A percentile compares a stretch with the other conserved stretches of the same genome.
phyloP scores from a whole-genome alignment of 441 rosid species.

The Hura crepitans region DNA sequence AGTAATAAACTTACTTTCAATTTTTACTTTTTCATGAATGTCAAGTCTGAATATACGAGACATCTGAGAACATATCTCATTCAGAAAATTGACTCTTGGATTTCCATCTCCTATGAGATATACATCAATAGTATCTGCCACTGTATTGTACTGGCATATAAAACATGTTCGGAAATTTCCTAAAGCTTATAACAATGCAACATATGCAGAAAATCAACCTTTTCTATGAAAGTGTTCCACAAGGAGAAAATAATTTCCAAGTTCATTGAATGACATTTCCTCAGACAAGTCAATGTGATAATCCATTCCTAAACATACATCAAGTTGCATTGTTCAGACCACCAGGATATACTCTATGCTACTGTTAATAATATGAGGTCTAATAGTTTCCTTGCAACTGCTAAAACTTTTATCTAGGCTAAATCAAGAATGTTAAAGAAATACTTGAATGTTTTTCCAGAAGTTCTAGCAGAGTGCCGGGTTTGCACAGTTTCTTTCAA shows the following conservation, averaged over 20 bases:
- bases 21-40: neutral
- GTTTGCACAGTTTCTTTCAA: slow-evolving; percentile 57
- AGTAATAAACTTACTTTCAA: neutral
- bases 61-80: neutral
- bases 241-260: neutral
- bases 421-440: slow-evolving; percentile 19
- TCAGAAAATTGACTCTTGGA: neutral
- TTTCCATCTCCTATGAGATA: neutral
- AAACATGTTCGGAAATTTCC: neutral
- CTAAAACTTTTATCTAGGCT: neutral
- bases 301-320: neutral
- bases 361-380: neutral
- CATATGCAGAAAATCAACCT: neutral
- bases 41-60: neutral
- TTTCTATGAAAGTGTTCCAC: neutral
- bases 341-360: neutral
- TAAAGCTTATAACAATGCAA: neutral
- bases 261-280: neutral
- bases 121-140: neutral
- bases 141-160: neutral
- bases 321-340: neutral
- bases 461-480: slow-evolving; percentile 63
- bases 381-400: neutral
- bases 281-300: neutral
- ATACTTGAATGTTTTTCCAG: slow-evolving; percentile 74